These are phyloP conservation scores for Taphrina flavorubra DNA, from an alignment of 1,139 yeast species.

Conservation along the genomic window DNA sequence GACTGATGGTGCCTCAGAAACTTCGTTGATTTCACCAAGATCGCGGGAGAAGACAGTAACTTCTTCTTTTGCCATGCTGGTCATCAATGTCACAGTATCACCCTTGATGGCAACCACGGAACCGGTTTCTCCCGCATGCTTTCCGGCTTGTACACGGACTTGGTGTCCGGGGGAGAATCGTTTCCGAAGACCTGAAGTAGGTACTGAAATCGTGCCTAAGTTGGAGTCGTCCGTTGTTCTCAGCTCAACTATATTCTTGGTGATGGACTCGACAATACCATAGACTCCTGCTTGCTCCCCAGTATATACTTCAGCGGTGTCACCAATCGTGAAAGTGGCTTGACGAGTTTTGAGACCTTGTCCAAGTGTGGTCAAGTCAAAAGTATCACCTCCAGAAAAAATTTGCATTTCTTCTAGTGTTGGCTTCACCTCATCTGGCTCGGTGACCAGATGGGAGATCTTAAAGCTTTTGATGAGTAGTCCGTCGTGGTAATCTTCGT, in stretches of 20 bases:
- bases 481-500: conserved; percentile 90
- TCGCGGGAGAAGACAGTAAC: conserved; percentile 69
- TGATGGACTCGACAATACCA: conserved; percentile 72
- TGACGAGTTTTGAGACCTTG: conserved; percentile 67
- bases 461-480: conserved; percentile 85
- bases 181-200: conserved; percentile 80
- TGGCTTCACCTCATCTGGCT: conserved; percentile 85
- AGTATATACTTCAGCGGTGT: conserved; percentile 83
- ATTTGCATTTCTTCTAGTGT: conserved; percentile 84
- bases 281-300: conserved; percentile 93
- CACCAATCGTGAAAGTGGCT: conserved; percentile 83
- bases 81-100: conserved; percentile 84
- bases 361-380: conserved; percentile 84
- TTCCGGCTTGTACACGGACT: conserved; percentile 89
- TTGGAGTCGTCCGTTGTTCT: conserved; percentile 45
- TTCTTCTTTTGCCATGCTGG: conserved; percentile 87
- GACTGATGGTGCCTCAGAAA: conserved; percentile 60
- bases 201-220: conserved; percentile 65
- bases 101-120: conserved; percentile 81
- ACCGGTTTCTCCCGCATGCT: conserved; percentile 92
- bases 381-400: conserved; percentile 80
- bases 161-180: conserved; percentile 92
- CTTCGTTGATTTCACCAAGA: conserved; percentile 61
- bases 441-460: conserved; percentile 66
- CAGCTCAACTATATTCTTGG: conserved; percentile 47